phyloP scores from a whole-genome alignment of 129 eudicot genomes.

The Pulicaria dysenterica region DNA sequence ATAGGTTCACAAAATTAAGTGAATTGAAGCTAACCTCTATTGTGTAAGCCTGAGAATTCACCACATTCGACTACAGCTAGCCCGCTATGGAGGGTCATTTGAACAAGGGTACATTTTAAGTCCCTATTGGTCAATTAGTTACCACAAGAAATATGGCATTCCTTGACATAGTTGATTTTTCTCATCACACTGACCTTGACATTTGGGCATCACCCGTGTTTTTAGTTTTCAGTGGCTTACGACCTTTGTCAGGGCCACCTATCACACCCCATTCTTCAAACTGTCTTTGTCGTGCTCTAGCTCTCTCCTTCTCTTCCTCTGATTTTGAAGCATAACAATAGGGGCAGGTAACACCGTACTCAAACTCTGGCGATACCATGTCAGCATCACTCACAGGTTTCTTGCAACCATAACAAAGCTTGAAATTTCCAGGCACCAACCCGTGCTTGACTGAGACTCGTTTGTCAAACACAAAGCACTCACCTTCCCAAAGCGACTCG shows the following conservation, averaged over 20 bases:
- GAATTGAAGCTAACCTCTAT: conserved; percentile 7
- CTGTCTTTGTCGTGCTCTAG: conserved; percentile 89
- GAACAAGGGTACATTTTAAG: conserved; percentile 18
- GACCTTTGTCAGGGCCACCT: conserved; percentile 97
- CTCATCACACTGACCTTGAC: conserved; percentile 37
- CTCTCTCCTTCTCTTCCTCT: conserved; percentile 92
- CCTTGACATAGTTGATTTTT: conserved; percentile 14
- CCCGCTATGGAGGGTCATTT: background rate
- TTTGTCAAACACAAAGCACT: conserved; percentile 95
- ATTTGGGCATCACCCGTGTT: conserved; percentile 30
- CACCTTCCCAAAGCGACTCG: conserved; percentile 93
- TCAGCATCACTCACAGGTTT: conserved; percentile 86
- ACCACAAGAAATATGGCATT: background rate
- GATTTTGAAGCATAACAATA: conserved; percentile 75
- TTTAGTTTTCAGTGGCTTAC: conserved; percentile 45
- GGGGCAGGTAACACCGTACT: conserved; percentile 77
- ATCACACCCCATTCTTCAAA: conserved; percentile 84
- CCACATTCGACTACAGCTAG: conserved; percentile 25
- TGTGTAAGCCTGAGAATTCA: conserved; percentile 15
- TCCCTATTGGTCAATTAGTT: background rate
- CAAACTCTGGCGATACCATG: conserved; percentile 85
- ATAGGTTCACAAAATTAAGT: conserved; percentile 7
- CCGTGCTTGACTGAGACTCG: conserved; percentile 94
- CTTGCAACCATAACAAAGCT: conserved; percentile 96
- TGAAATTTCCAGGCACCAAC: conserved; percentile 75